Conservation (phyloP, 108 stramenopile species). For the Cyclostephanos tholiformis region DNA sequence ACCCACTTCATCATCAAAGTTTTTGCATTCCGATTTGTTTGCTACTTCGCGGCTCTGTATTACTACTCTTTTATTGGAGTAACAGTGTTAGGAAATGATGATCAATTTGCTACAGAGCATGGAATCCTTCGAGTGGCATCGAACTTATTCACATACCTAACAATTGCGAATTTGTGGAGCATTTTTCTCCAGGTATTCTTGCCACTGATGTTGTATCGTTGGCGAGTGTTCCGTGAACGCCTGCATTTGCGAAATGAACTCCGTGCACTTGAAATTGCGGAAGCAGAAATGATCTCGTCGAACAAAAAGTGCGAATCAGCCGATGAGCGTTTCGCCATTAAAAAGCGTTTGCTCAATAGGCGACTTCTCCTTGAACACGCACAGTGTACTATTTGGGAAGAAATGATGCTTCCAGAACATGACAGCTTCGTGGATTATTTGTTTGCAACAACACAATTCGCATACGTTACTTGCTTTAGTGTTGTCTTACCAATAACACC, state of each 20-base stretch:
- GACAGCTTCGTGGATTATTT: conserved; percentile 95
- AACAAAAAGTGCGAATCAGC: conserved; percentile 32
- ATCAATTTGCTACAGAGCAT: conserved; percentile 66
- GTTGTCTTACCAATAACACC: conserved; percentile 95
- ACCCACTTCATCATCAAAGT: conserved; percentile 97
- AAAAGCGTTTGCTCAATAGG: conserved; percentile 70
- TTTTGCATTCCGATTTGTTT: conserved; percentile 97
- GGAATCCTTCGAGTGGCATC: conserved; percentile 85
- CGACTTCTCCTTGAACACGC: conserved; percentile 85
- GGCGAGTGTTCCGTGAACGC: conserved; percentile 57
- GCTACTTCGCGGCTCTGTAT: conserved; percentile 95
- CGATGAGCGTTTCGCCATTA: conserved; percentile 42
- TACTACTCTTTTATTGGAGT: conserved; percentile 90
- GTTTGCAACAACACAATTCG: conserved; percentile 88
- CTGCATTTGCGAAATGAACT: conserved; percentile 59
- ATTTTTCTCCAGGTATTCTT: conserved; percentile 83
- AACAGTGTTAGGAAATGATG: conserved; percentile 7
- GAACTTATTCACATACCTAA: conserved; percentile 78
- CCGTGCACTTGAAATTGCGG: conserved; percentile 61
- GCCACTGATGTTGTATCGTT: conserved; percentile 71
- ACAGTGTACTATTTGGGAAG: conserved; percentile 84
- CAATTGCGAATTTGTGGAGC: conserved; percentile 87
- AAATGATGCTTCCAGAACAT: conserved; percentile 79
- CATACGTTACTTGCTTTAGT: conserved; percentile 96
- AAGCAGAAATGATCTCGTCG: conserved; percentile 42